Base-by-base conservation (phyloP, 441 rosid genomes). In the Syzygium malaccense region DNA sequence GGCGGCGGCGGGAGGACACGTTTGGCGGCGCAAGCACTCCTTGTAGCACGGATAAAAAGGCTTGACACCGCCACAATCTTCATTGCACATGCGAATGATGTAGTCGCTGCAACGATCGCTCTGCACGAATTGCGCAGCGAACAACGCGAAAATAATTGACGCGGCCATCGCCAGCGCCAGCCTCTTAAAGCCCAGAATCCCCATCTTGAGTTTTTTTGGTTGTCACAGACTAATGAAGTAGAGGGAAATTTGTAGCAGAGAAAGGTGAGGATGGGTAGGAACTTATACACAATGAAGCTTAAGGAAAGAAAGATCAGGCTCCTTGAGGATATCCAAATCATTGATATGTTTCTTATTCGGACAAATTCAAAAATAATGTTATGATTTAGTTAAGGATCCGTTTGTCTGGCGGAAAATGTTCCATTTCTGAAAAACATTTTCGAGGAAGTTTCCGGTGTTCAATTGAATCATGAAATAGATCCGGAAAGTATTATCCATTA, bases 21-120 rank as follows among this genome's bases (percentile, higher is more conserved):
- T 71, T 71, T 37, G 9, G 1, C 17, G 0, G 28, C 17, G 3
- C 48, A 0, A 7, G 51, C n/a, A 71, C 28, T 71, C 0, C 28
- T 20, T 71, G 51, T 0, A 71, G 9, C 80, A 71, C 9, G 49
- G 51, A 7, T 71, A 71, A 45, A 71, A 71, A 12, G 80, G 80
- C 80, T 71, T 71, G 49, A 45, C n/a, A 9, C 49, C n/a, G 4
- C 5, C 51, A 1, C 80, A 37, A 1, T 71, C 51, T 37, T 0
- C 0, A 11, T 25, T 71, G 49, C 80, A 12, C 48, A 12, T 71
- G 0, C 0, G 49, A 37, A 20, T 71, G 28, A 37, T 71, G 51
- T 71, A 71, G 49, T 20, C 25, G 2, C 0, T 20, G 49, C 80
- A 71, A 1, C 8, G 8, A 37, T 71, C 80, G 4, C 80, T 25